A percentile compares a stretch with the other conserved stretches of the same genome.
phyloP scores from a whole-genome alignment of 2,329 filamentous ascomycete genomes.

The Simplicillium aogashimaense region DNA sequence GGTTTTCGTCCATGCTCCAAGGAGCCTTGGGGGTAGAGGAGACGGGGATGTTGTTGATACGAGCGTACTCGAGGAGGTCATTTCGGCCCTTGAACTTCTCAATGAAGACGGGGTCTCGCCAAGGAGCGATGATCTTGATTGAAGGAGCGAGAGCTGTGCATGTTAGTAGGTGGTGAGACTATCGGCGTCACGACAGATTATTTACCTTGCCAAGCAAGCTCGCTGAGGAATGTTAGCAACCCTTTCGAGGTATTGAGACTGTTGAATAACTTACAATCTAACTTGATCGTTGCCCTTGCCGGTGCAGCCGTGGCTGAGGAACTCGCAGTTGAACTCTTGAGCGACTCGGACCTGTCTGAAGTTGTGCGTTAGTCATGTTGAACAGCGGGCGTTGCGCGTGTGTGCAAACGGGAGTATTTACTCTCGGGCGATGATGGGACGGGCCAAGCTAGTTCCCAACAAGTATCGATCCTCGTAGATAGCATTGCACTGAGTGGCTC shows the following conservation, averaged over 20 bases:
- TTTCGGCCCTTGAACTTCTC: constrained; percentile 59
- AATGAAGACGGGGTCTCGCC: constrained; percentile 61
- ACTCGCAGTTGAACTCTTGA: constrained; percentile 25
- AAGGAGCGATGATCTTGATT: constrained; percentile 66
- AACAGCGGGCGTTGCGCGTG: neutral
- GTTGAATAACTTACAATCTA: neutral
- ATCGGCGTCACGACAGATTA: too few relatives aligned
- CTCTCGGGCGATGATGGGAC: constrained; percentile 55
- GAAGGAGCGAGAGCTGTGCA: constrained; percentile 38
- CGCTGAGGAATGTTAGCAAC: constrained; percentile 7
- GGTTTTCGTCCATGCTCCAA: constrained; percentile 41
- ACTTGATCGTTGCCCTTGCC: constrained; percentile 37
- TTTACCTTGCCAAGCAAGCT: constrained; percentile 5
- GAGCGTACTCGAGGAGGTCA: constrained; percentile 65
- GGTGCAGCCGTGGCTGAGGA: constrained; percentile 44
- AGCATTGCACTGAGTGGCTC: constrained; percentile 59
- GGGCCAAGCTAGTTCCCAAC: constrained; percentile 46
- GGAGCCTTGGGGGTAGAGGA: constrained; percentile 64
- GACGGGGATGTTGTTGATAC: constrained; percentile 57
- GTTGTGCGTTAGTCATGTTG: neutral
- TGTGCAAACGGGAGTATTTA: constrained; percentile 29
- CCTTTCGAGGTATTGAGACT: neutral
- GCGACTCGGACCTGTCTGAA: constrained; percentile 18
- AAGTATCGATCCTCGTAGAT: constrained; percentile 47
- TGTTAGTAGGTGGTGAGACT: neutral